Conservation (phyloP, 306 rosid genomes). For the Potentilla sterilis region DNA sequence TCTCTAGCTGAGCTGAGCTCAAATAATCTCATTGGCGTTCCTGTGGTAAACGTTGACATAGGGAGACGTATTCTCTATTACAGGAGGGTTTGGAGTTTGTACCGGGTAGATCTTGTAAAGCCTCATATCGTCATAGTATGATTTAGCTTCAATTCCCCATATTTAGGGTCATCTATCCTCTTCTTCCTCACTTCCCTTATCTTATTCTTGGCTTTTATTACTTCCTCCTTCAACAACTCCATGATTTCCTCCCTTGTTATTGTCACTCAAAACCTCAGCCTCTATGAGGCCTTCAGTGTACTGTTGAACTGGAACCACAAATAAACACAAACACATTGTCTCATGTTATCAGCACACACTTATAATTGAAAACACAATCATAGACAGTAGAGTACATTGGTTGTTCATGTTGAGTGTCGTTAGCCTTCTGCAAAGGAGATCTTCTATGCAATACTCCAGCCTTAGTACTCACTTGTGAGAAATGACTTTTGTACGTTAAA, state of each 20-base stretch:
- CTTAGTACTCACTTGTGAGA: too few relatives aligned
- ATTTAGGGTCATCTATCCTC: not conserved
- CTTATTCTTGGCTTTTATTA: not conserved
- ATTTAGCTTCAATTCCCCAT: not conserved
- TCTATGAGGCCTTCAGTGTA: not conserved
- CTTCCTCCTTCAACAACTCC: slow-evolving; percentile 10
- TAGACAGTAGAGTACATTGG: too few relatives aligned
- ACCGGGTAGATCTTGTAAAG: not conserved
- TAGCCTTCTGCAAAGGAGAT: too few relatives aligned
- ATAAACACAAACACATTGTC: too few relatives aligned
- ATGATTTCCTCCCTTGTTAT: not conserved
- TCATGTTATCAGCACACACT: too few relatives aligned
- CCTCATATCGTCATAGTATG: not conserved
- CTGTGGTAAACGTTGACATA: not conserved
- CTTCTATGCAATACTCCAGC: too few relatives aligned
- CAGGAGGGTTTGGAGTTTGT: not conserved
- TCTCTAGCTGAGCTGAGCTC: not conserved
- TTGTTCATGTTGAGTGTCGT: too few relatives aligned
- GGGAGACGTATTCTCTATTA: not conserved
- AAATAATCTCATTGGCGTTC: not conserved
- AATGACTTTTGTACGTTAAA: too few relatives aligned
- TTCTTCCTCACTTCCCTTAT: slow-evolving; percentile 16
- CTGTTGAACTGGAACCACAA: too few relatives aligned
- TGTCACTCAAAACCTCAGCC: not conserved
- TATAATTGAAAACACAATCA: too few relatives aligned